Evolutionary conservation across 2,329 filamentous ascomycete species (phyloP).

Genomic region (Colletotrichum chrysophilum): DNA sequence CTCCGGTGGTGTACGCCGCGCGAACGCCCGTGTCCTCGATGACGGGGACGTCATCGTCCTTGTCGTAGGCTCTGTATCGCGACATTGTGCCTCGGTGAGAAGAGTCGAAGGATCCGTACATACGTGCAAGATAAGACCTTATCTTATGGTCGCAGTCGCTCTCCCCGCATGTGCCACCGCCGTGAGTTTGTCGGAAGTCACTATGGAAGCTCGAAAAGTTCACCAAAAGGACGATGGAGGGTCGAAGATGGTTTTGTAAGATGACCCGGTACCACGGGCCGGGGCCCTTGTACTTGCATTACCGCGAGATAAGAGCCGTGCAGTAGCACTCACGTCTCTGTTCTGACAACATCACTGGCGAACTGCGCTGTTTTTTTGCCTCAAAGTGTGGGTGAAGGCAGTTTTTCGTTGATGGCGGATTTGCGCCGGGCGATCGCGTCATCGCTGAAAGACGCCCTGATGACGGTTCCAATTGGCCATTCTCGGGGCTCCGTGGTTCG

Average conservation of each 20-base stretch:
- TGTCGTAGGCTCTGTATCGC: slow-evolving; percentile 13
- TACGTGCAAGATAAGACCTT: not conserved
- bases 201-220: not conserved
- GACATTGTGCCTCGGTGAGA: not conserved
- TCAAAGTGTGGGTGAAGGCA: not conserved
- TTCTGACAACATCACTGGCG: not conserved
- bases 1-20: not conserved
- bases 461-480: not conserved
- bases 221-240: not conserved
- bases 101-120: not conserved
- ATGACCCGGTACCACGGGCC: not conserved
- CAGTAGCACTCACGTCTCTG: not conserved
- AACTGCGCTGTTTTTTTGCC: not conserved
- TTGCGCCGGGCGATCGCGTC: slow-evolving; percentile 17
- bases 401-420: slow-evolving; percentile 6
- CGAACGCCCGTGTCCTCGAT: not conserved
- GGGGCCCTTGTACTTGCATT: not conserved
- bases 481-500: not conserved
- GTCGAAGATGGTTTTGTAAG: not conserved
- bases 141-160: not conserved
- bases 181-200: not conserved
- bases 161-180: not conserved
- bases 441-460: not conserved
- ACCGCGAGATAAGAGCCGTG: not conserved
- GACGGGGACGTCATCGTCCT: slow-evolving; percentile 9